Evolutionary conservation across 1,284 basidiomycete genomes (phyloP), one percentile per base, ranked within the genome.

Genomic region (Puccinia brachypodii): DNA sequence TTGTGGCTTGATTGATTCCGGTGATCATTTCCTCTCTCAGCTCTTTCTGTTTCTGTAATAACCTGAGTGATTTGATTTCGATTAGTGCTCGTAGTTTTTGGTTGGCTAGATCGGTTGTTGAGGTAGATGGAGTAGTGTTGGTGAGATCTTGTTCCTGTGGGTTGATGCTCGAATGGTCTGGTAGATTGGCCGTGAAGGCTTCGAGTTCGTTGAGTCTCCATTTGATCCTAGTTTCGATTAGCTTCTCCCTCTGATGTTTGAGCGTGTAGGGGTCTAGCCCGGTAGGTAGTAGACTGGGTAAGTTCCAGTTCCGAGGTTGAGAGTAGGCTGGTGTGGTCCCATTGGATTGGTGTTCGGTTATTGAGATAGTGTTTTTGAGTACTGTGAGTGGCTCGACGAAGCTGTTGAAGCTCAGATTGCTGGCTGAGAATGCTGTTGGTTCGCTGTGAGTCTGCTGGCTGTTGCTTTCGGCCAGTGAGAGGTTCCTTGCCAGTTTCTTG

Each of bases 261-360:
- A 98, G 89, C 83, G 95, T 91, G 83, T 95, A 92, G 0, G 95
- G 93, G 86, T 99, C 96, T 40, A 99, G 91, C 22, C 97, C 96
- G n/a, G 89, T 88, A 0, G 97, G 97, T 90, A 95, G 93, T 83
- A 98, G 88, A 16, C 93, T 94, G 7, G 96, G 95, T 53, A 98
- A 89, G 68, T 97, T 88, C 50, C 95, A 90, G 6, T 13, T 68
- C n/a, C 56, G 44, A 31, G 79, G 44, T 53, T 53, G 47, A 44
- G 7, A 73, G 36, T 66, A 73, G 85, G 38, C 28, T 19, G 75
- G 80, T 28, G 28, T 22, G 47, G 42, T 11, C 40, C 36, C 22
- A 16, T n/a, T 16, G 11, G 58, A 66, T 33, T 58, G 33, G 38
- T 47, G 50, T 11, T 42, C 28, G 38, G 22, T 19, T 28, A 36